phyloP scores from a whole-genome alignment of 2,329 filamentous ascomycete species.

The Fusarium palustre region DNA sequence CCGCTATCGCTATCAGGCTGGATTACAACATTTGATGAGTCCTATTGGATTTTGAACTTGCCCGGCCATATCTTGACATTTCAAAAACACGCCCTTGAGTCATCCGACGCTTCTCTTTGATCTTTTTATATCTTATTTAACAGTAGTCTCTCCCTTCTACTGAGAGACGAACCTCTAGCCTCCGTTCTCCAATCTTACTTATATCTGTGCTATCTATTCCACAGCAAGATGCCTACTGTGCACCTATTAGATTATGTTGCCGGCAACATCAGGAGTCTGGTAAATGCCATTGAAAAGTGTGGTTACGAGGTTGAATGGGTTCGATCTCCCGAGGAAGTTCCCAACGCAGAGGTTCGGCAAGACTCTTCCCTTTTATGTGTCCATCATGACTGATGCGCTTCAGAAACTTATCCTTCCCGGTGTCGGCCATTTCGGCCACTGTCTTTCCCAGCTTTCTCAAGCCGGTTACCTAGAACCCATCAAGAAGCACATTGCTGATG shows the following conservation, averaged over 20 bases:
- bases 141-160: background rate
- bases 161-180: background rate
- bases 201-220: conserved; percentile 21
- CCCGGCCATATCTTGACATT: conserved; percentile 31
- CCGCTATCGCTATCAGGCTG: conserved; percentile 41
- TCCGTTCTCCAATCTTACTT: conserved; percentile 9
- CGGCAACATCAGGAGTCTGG: conserved; percentile 94
- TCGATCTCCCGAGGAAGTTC: conserved; percentile 83
- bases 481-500: conserved; percentile 81
- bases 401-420: conserved; percentile 95
- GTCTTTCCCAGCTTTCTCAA: conserved; percentile 82
- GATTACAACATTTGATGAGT: conserved; percentile 32
- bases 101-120: conserved; percentile 7
- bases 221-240: conserved; percentile 75
- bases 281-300: conserved; percentile 96
- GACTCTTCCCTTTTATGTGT: background rate
- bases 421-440: conserved; percentile 98
- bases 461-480: conserved; percentile 89
- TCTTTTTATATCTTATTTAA: background rate
- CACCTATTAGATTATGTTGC: conserved; percentile 90
- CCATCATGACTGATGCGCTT: conserved; percentile 23
- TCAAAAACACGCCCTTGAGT: conserved; percentile 37
- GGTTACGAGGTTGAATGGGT: conserved; percentile 96
- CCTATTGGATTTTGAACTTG: conserved; percentile 33
- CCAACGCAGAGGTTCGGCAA: conserved; percentile 79